A percentile compares a stretch with the other conserved stretches of the same genome.
Conservation (phyloP, 2,329 filamentous ascomycete species). For the Ascochyta lentis region DNA sequence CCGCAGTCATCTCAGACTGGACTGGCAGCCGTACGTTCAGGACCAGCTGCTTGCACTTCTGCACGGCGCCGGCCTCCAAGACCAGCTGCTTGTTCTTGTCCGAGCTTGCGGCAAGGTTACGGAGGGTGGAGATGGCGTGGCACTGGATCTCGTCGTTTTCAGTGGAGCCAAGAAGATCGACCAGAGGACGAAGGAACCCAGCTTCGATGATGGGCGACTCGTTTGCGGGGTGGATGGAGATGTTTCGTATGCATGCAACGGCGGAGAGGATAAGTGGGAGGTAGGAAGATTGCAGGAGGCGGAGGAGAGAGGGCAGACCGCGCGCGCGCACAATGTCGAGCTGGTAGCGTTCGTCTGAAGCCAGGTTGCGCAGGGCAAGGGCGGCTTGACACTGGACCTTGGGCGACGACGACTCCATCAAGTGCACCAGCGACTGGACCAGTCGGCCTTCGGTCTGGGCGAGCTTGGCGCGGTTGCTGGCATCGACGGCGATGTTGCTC, state of each 20-base stretch:
- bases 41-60: constrained; percentile 98
- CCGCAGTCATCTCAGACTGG: constrained; percentile 99
- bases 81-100: constrained; percentile 99
- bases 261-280: constrained; percentile 94
- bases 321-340: constrained; percentile 93
- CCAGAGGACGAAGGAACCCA: constrained; percentile 90
- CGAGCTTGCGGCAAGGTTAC: constrained; percentile 94
- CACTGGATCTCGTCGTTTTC: constrained; percentile 99
- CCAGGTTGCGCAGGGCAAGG: constrained; percentile 89
- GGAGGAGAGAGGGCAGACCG: constrained; percentile 83
- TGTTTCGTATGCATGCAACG: constrained; percentile 97
- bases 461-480: constrained; percentile 86
- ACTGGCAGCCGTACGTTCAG: constrained; percentile 91
- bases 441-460: constrained; percentile 89
- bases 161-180: constrained; percentile 91
- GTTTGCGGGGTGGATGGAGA: constrained; percentile 96
- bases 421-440: constrained; percentile 89
- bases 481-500: constrained; percentile 97
- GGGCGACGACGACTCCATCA: constrained; percentile 92
- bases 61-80: constrained; percentile 91
- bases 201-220: constrained; percentile 99
- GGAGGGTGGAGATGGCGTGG: constrained; percentile 94
- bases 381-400: constrained; percentile 99
- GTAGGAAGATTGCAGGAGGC: constrained; percentile 92
- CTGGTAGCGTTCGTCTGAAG: constrained; percentile 98